Evolutionary conservation across 164 flowering plant genomes (phyloP), one percentile per base, ranked within the genome.

Genomic region (Euptelea pleiosperma): DNA sequence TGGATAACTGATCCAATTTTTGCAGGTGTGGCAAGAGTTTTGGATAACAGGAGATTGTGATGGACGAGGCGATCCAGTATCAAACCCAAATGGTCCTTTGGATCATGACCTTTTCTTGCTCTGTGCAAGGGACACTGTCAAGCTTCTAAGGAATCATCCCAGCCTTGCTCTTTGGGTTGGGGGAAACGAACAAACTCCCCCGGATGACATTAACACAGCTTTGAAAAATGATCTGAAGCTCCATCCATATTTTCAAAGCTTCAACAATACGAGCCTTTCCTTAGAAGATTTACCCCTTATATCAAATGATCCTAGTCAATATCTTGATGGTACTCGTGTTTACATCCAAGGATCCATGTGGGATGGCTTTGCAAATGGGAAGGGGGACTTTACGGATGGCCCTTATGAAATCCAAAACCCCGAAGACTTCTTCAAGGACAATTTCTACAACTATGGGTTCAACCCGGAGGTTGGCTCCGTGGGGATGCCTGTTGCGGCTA

Each of bases 151-250:
- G 33, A 93, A 93, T 58, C 93, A 93, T 75, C 76, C 95, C 8
- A 93, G 99, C 73, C 97, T 93, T 58, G 97, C 97, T 55, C 91
- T 93, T 56, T 93, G 99, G 97, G 99, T 93, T 3, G 97, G 99
- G 24, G 99, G 99, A 58, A 93, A 91, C 69, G 97, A 93, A 75
- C 97, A 88, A 76, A 71, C 70, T 61, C 99, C 99, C 30, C 99
- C 99, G 33, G 70, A 68, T 19, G 97, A 90, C 63, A 80, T 93
- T 62, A 93, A 90, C 56, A 50, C 51, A 18, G 95, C 96, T 70
- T 64, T 93, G 31, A 77, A 77, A 65, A 69, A 78, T 61, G 81
- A 85, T 69, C 74, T 93, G 55, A 70, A 73, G 65, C 86, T 93
- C 21, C 93, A 90, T 73, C 97, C 99, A 24, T 55, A 55, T 64